A percentile compares a stretch with the other conserved stretches of the same genome.
Evolutionary conservation across 768 basidiomycete genomes (phyloP).

Genomic region (Mycena chlorophos): DNA sequence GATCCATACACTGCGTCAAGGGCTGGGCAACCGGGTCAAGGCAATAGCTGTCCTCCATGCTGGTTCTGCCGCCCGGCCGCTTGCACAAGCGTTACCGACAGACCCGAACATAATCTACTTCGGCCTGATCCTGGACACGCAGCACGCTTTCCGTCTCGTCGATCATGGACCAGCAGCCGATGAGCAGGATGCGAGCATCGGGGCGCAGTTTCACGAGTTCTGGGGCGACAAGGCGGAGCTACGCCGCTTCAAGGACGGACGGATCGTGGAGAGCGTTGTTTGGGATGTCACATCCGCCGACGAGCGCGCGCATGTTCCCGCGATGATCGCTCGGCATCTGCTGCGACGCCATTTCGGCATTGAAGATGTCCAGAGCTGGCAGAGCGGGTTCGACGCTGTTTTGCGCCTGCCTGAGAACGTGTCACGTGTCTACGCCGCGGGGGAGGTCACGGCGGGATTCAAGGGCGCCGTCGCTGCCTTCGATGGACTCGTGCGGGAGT

Average conservation of each 20-base stretch:
- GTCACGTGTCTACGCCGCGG: conserved; percentile 42
- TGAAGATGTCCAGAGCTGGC: conserved; percentile 50
- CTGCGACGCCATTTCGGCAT: conserved; percentile 78
- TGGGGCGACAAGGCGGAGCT: conserved; percentile 95
- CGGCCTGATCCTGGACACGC: conserved; percentile 73
- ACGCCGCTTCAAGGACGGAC: conserved; percentile 93
- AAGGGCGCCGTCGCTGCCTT: conserved; percentile 78
- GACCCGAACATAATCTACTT: conserved; percentile 56
- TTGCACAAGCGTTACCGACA: conserved; percentile 57
- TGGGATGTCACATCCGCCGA: conserved; percentile 87
- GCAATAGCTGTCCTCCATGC: conserved; percentile 63
- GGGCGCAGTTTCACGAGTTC: conserved; percentile 70
- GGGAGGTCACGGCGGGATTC: conserved; percentile 54
- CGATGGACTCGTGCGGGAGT: conserved; percentile 69
- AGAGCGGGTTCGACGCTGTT: conserved; percentile 55
- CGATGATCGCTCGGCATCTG: conserved; percentile 71
- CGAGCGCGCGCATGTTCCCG: conserved; percentile 77
- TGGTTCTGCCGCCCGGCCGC: conserved; percentile 43
- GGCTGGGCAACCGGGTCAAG: conserved; percentile 71
- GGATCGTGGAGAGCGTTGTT: conserved; percentile 91
- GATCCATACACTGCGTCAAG: conserved; percentile 52
- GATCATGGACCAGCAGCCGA: conserved; percentile 88
- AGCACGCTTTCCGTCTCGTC: conserved; percentile 79
- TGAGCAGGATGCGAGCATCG: conserved; percentile 50
- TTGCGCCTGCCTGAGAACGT: conserved; percentile 60